phyloP scores from a whole-genome alignment of 1,139 yeast genomes.

The Saccharomyces hybrid region DNA sequence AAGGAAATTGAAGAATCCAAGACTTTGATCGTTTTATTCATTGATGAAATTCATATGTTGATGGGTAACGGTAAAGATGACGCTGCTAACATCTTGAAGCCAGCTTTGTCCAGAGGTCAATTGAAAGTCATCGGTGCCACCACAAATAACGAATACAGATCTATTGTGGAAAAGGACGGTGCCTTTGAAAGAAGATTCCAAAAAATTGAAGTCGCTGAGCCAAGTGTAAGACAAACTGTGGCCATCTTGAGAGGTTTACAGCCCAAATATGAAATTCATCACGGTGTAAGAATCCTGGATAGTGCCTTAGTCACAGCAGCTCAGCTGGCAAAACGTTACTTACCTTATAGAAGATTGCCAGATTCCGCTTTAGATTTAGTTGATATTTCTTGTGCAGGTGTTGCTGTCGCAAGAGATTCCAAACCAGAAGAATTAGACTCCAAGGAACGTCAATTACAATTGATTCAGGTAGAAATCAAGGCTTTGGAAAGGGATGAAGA shows the following conservation, averaged over 20 bases:
- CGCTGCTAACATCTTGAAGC: slow-evolving; percentile 94
- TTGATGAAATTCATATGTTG: slow-evolving; percentile 96
- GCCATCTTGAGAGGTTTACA: slow-evolving; percentile 96
- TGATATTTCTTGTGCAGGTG: slow-evolving; percentile 96
- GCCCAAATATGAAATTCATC: slow-evolving; percentile 94
- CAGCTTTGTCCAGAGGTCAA: slow-evolving; percentile 93
- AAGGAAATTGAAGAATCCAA: slow-evolving; percentile 87
- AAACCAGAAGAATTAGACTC: slow-evolving; percentile 95
- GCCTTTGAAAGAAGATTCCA: slow-evolving; percentile 99
- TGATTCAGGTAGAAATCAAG: slow-evolving; percentile 89
- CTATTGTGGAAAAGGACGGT: slow-evolving; percentile 90
- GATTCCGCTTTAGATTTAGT: slow-evolving; percentile 96
- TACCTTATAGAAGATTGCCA: slow-evolving; percentile 92
- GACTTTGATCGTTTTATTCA: slow-evolving; percentile 78
- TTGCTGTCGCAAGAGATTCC: slow-evolving; percentile 96
- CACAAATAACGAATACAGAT: slow-evolving; percentile 88
- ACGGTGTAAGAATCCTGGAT: slow-evolving; percentile 94
- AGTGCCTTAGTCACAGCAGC: slow-evolving; percentile 94
- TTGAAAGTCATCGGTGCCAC: slow-evolving; percentile 98
- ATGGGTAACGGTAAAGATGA: slow-evolving; percentile 96
- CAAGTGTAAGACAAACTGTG: slow-evolving; percentile 85
- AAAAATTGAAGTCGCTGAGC: slow-evolving; percentile 91
- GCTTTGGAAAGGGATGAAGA: slow-evolving; percentile 95
- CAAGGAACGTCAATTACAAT: slow-evolving; percentile 84
- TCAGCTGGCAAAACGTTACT: slow-evolving; percentile 86